Percentiles rank a stretch among this genome's conserved stretches.
These are phyloP conservation scores for Curvularia sp. DNA, from an alignment of 2,329 filamentous ascomycete species.

Conservation along the genomic window DNA sequence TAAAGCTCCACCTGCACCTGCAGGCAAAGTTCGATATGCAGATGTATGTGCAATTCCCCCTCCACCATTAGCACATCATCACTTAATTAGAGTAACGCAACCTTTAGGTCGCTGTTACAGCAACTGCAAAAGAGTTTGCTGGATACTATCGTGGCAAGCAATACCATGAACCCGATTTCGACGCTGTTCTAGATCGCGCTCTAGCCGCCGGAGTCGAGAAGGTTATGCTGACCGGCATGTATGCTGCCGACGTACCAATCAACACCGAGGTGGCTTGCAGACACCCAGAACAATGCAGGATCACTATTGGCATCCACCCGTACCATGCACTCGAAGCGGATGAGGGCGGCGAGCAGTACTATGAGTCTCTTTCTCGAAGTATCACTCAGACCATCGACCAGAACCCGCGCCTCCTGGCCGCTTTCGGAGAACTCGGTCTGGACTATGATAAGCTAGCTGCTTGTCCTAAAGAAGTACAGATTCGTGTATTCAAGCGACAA, in stretches of 20 bases:
- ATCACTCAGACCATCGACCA: slow-evolving; percentile 32
- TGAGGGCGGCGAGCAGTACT: slow-evolving; percentile 33
- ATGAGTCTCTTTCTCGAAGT: slow-evolving; percentile 31
- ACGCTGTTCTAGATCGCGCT: slow-evolving; percentile 10
- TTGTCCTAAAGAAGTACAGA: slow-evolving; percentile 53
- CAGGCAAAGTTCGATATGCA: not conserved
- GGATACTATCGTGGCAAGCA: slow-evolving; percentile 55
- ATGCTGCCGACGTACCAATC: slow-evolving; percentile 51
- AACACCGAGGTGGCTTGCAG: slow-evolving; percentile 32
- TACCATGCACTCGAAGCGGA: slow-evolving; percentile 59
- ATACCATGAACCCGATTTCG: slow-evolving; percentile 11
- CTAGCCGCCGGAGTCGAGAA: slow-evolving; percentile 52
- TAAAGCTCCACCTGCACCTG: not conserved
- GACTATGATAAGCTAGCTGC: slow-evolving; percentile 58
- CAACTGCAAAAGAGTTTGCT: slow-evolving; percentile 54
- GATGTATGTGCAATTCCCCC: slow-evolving; percentile 6
- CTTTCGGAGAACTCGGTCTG: slow-evolving; percentile 60
- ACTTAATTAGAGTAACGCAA: not conserved
- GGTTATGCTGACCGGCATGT: slow-evolving; percentile 49
- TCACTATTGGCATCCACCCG: slow-evolving; percentile 60
- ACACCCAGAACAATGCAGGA: slow-evolving; percentile 45
- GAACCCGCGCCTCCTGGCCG: slow-evolving; percentile 44
- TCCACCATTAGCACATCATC: no score
- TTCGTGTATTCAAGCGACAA: slow-evolving; percentile 52
- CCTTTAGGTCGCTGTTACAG: slow-evolving; percentile 42